Evolutionary conservation across 192 early-diverging fungal species (phyloP).

Genomic region (Entomortierella beljakovae): DNA sequence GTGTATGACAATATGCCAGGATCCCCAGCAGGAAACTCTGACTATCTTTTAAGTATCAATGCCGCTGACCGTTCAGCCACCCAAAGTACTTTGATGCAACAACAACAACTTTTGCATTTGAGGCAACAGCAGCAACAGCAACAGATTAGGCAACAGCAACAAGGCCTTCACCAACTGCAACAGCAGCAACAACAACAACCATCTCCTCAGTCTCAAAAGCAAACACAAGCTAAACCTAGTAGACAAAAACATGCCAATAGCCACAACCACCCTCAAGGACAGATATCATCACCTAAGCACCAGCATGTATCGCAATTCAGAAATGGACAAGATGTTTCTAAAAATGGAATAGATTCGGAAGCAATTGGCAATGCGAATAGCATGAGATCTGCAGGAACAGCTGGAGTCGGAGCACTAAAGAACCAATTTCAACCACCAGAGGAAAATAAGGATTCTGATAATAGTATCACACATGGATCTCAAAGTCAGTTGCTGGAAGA

Average conservation of each 20-base stretch:
- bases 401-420: not conserved
- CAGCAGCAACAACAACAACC: constrained; percentile 54
- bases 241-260: constrained; percentile 41
- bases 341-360: constrained; percentile 21
- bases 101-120: constrained; percentile 1
- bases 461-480: constrained; percentile 52
- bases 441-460: constrained; percentile 21
- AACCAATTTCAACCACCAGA: constrained; percentile 7
- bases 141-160: constrained; percentile 7
- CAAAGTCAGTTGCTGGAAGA: constrained; percentile 89
- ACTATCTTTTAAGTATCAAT: too few relatives aligned
- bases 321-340: constrained; percentile 10
- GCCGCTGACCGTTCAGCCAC: too few relatives aligned
- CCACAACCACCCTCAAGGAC: not conserved
- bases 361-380: not conserved
- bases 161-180: constrained; percentile 14
- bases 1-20: too few relatives aligned
- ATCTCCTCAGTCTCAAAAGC: constrained; percentile 54
- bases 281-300: constrained; percentile 27
- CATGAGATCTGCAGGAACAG: not conserved
- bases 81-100: too few relatives aligned
- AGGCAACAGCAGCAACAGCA: constrained; percentile 1
- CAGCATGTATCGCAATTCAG: constrained; percentile 12
- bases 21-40: too few relatives aligned
- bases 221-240: constrained; percentile 24